Evolutionary conservation across 2,329 filamentous ascomycete genomes (phyloP).

Genomic region (Diplodia mutila): DNA sequence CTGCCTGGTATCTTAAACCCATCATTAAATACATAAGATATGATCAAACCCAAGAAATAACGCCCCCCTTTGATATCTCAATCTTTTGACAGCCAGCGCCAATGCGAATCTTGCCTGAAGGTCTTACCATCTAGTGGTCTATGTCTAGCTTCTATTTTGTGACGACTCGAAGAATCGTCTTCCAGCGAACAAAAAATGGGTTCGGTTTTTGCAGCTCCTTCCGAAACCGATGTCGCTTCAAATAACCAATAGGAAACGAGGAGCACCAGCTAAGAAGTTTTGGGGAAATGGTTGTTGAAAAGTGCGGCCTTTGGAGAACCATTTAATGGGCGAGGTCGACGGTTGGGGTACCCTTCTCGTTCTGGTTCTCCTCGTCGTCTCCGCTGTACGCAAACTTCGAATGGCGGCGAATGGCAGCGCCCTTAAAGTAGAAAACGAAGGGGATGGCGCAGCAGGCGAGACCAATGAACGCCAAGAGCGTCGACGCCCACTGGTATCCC

Average conservation of each 20-base stretch:
- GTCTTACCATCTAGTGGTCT: not conserved
- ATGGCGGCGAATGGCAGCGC: constrained; percentile 68
- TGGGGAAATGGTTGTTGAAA: not conserved
- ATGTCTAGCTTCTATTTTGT: not conserved
- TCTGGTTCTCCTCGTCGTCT: constrained; percentile 56
- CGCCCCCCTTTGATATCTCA: constrained; percentile 1
- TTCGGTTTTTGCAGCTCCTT: not conserved
- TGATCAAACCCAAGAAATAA: not conserved
- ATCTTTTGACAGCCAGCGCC: constrained; percentile 1
- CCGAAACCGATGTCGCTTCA: not conserved
- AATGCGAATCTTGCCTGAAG: not conserved
- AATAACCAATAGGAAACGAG: not conserved
- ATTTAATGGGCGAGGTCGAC: constrained; percentile 1
- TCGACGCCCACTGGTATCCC: constrained; percentile 75
- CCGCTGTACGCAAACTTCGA: constrained; percentile 73
- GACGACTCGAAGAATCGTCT: not conserved
- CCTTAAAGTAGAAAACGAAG: constrained; percentile 79
- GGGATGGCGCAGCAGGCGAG: constrained; percentile 82
- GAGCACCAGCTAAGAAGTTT: not conserved
- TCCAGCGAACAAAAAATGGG: not conserved
- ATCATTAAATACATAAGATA: not conserved
- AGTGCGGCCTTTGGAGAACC: too few relatives aligned
- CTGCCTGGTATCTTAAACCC: constrained; percentile 9
- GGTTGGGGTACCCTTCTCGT: constrained; percentile 12
- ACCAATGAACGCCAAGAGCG: constrained; percentile 72